phyloP scores from a whole-genome alignment of 768 basidiomycete genomes.

The Crucibulum laeve region DNA sequence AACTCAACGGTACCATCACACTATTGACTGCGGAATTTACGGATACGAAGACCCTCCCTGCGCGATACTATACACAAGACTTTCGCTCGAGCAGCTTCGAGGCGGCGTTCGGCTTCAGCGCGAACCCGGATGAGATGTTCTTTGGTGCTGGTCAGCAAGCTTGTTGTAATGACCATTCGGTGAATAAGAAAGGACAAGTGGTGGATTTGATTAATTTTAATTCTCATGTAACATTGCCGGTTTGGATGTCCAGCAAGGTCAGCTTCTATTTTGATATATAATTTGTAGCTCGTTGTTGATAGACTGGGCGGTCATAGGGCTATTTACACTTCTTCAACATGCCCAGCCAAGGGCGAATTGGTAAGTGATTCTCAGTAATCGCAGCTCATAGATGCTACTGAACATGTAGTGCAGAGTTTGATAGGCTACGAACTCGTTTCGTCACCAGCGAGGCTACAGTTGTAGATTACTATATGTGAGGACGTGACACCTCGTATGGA shows the following conservation, averaged over 20 bases:
- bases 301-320: conserved; percentile 14
- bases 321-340: conserved; percentile 32
- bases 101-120: conserved; percentile 25
- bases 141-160: conserved; percentile 32
- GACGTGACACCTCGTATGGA: not conserved
- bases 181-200: conserved; percentile 35
- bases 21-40: conserved; percentile 24
- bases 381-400: not conserved
- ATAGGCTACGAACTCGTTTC: conserved; percentile 25
- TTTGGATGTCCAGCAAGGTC: conserved; percentile 34
- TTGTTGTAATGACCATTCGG: conserved; percentile 29
- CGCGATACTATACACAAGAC: conserved; percentile 27
- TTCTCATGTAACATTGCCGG: conserved; percentile 27
- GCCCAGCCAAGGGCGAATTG: conserved; percentile 28
- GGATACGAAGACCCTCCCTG: conserved; percentile 23
- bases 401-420: conserved; percentile 20
- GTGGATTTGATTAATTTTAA: conserved; percentile 32
- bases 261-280: not conserved
- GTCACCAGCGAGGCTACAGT: conserved; percentile 25
- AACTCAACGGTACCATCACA: conserved; percentile 20
- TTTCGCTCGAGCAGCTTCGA: conserved; percentile 24
- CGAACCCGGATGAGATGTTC: conserved; percentile 28
- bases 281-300: not conserved
- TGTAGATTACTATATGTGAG: conserved; percentile 31
- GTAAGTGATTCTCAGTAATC: conserved; percentile 9